These are phyloP conservation scores for Musa acuminata DNA, from an alignment of 176 grass and related monocot species.

Conservation along the genomic window DNA sequence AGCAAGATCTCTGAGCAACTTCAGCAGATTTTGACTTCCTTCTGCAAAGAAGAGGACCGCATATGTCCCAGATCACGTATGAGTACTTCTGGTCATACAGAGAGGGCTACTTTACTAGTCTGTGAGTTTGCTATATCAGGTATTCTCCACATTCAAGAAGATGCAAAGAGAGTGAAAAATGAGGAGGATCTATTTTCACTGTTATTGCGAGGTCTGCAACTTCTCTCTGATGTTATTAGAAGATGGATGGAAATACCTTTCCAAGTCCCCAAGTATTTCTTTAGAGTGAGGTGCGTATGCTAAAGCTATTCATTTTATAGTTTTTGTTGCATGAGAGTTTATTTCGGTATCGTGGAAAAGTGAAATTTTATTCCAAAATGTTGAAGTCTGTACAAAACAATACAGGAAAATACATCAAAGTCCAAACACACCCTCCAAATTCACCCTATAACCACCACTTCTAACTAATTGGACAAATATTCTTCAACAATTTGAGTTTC, in stretches of 20 bases:
- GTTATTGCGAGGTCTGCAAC: constrained; percentile 36
- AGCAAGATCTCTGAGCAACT: constrained; percentile 27
- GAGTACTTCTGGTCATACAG: constrained; percentile 24
- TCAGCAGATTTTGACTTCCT: constrained; percentile 33
- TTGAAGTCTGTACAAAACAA: neutral
- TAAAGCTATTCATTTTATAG: neutral
- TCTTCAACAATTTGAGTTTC: neutral
- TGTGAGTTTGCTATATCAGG: constrained; percentile 49
- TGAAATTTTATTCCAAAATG: neutral
- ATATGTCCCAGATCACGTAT: constrained; percentile 26
- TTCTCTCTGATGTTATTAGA: constrained; percentile 44
- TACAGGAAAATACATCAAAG: neutral
- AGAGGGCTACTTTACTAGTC: constrained; percentile 33
- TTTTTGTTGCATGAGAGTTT: neutral
- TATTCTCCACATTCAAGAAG: constrained; percentile 25
- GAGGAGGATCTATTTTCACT: constrained; percentile 20
- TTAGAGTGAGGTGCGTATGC: constrained; percentile 49
- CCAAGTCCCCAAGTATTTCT: constrained; percentile 67
- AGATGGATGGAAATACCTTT: constrained; percentile 60
- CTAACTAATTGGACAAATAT: neutral
- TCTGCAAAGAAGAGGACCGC: constrained; percentile 24
- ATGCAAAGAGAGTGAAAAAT: constrained; percentile 28
- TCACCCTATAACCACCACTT: too few relatives aligned
- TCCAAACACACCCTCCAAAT: neutral
- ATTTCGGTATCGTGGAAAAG: neutral